Percentiles rank a stretch among this genome's conserved stretches.
Evolutionary conservation across 441 rosid species (phyloP).

Genomic region (Melastoma candidum): DNA sequence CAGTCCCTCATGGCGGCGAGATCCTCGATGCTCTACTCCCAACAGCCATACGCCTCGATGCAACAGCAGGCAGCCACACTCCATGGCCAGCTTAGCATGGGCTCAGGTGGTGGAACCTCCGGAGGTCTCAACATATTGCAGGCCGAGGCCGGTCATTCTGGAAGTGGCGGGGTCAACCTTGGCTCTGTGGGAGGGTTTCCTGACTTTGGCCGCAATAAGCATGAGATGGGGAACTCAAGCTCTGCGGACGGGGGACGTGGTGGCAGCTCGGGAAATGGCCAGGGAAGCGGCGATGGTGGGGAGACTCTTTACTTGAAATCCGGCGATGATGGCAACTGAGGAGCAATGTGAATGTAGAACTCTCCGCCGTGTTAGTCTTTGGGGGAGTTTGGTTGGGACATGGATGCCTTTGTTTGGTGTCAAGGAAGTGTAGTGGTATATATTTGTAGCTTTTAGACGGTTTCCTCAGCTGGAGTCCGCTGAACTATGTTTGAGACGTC

Average conservation of each 20-base stretch:
- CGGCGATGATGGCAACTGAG: slow-evolving; percentile 64
- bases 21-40: slow-evolving; percentile 80
- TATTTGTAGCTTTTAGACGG: too few species aligned
- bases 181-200: slow-evolving; percentile 54
- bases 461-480: too few species aligned
- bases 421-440: too few species aligned
- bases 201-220: slow-evolving; percentile 78
- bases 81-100: slow-evolving; percentile 89
- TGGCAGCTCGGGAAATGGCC: slow-evolving; percentile 53
- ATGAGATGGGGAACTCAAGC: slow-evolving; percentile 59
- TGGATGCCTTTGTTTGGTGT: too few species aligned
- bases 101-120: slow-evolving; percentile 49
- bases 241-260: slow-evolving; percentile 61
- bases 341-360: not conserved
- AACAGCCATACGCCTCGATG: slow-evolving; percentile 67
- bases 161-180: slow-evolving; percentile 34
- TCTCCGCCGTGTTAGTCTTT: too few species aligned
- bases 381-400: too few species aligned
- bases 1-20: slow-evolving; percentile 92
- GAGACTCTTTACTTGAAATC: slow-evolving; percentile 86
- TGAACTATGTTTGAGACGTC: too few species aligned
- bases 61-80: slow-evolving; percentile 57
- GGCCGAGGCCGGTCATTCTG: slow-evolving; percentile 45
- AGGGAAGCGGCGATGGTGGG: slow-evolving; percentile 56
- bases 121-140: slow-evolving; percentile 75